A percentile compares a stretch with the other conserved stretches of the same genome.
Evolutionary conservation across 1,284 basidiomycete species (phyloP).

Genomic region (Tilletiopsis washingtonensis): DNA sequence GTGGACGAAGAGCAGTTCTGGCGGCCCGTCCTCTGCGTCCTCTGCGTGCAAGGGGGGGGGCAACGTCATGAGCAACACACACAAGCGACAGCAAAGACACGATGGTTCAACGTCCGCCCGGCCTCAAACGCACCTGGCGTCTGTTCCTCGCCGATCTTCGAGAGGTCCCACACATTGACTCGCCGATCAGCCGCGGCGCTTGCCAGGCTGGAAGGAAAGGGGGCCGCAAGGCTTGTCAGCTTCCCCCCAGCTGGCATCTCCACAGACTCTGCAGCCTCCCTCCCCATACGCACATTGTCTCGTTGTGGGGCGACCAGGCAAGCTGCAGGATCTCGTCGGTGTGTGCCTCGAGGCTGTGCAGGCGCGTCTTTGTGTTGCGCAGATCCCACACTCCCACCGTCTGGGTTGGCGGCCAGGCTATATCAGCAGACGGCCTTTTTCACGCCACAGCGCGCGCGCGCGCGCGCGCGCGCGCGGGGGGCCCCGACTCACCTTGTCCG

Average conservation of each 20-base stretch:
- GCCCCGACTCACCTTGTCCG: slow-evolving; percentile 65
- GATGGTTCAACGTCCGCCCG: no score
- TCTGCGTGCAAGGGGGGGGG: no score
- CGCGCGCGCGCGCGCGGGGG: background rate
- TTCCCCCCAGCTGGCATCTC: background rate
- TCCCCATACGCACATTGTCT: slow-evolving; percentile 32
- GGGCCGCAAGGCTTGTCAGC: background rate
- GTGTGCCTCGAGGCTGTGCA: slow-evolving; percentile 89
- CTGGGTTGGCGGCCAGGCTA: slow-evolving; percentile 55
- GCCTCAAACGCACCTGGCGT: no score
- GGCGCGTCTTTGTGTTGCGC: slow-evolving; percentile 62
- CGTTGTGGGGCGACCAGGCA: slow-evolving; percentile 86
- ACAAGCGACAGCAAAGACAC: no score
- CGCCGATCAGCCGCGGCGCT: slow-evolving; percentile 77
- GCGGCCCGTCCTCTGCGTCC: slow-evolving; percentile 91
- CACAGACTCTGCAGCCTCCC: background rate
- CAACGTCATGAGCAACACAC: no score
- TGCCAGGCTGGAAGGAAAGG: slow-evolving; percentile 14
- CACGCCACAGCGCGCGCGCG: no score
- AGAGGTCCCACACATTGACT: slow-evolving; percentile 91
- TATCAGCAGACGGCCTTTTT: no score
- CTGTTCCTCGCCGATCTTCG: slow-evolving; percentile 87
- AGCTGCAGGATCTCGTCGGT: slow-evolving; percentile 90
- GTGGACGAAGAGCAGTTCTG: slow-evolving; percentile 50
- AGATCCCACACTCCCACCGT: slow-evolving; percentile 84